Percentiles rank a stretch among this genome's conserved stretches.
Evolutionary conservation across 768 basidiomycete species (phyloP).

Genomic region (Gyrodon lividus): DNA sequence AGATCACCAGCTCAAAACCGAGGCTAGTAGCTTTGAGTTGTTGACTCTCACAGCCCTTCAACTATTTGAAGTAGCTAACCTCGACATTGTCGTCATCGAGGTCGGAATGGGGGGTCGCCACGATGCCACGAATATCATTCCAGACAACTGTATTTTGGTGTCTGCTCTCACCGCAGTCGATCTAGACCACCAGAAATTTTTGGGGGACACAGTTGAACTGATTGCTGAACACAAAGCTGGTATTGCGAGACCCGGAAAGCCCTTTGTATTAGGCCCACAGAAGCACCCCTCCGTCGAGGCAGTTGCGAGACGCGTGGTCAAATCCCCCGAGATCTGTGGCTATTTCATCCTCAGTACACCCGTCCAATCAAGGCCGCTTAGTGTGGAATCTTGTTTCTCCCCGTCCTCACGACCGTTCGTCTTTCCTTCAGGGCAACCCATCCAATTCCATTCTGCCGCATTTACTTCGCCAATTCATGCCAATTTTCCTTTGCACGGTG

Average conservation of each 20-base stretch:
- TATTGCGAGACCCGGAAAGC: conserved; percentile 63
- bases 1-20: conserved; percentile 42
- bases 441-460: conserved; percentile 42
- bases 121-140: conserved; percentile 92
- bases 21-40: conserved; percentile 78
- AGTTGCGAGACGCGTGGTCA: conserved; percentile 44
- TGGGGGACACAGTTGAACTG: conserved; percentile 70
- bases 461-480: conserved; percentile 47
- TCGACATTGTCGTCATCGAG: conserved; percentile 86
- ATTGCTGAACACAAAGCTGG: conserved; percentile 85
- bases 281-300: conserved; percentile 46
- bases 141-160: conserved; percentile 63
- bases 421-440: conserved; percentile 40
- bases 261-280: conserved; percentile 70
- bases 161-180: conserved; percentile 88
- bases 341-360: conserved; percentile 35
- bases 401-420: conserved; percentile 28
- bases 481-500: conserved; percentile 67
- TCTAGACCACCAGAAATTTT: conserved; percentile 89
- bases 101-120: conserved; percentile 92
- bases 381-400: conserved; percentile 34
- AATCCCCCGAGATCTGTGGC: conserved; percentile 36
- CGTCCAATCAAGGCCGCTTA: conserved; percentile 37
- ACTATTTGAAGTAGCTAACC: conserved; percentile 63
- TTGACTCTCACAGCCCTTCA: conserved; percentile 78